A percentile compares a stretch with the other conserved stretches of the same genome.
phyloP scores from a whole-genome alignment of 306 rosid species.

The Coriaria nepalensis region DNA sequence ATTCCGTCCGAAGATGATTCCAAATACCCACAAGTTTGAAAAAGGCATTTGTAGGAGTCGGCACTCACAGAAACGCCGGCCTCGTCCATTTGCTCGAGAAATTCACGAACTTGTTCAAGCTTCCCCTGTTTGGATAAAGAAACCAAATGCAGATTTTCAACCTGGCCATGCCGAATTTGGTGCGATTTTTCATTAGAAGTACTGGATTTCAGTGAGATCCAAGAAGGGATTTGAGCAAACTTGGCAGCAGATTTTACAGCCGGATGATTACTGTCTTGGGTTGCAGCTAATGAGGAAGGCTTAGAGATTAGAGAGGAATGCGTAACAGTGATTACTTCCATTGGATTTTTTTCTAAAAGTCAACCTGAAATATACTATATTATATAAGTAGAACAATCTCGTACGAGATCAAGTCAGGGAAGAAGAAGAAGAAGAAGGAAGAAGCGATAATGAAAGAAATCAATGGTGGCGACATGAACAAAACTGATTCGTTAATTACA shows the following conservation, averaged over 20 bases:
- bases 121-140: constrained; percentile 40
- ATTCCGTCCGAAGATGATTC: constrained; percentile 28
- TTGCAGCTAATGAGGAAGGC: constrained; percentile 7
- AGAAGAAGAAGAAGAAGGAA: too few relatives aligned
- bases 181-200: constrained; percentile 9
- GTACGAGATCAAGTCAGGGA: too few relatives aligned
- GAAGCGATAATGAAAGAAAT: too few relatives aligned
- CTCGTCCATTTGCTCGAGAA: constrained; percentile 31
- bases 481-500: too few relatives aligned
- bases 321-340: constrained; percentile 23
- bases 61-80: constrained; percentile 29
- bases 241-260: constrained; percentile 19
- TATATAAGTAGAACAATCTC: too few relatives aligned
- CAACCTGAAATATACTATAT: too few relatives aligned
- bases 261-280: constrained; percentile 10
- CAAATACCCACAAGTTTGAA: constrained; percentile 32
- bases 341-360: background rate
- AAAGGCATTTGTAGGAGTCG: constrained; percentile 25
- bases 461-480: too few relatives aligned
- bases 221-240: constrained; percentile 36
- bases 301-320: constrained; percentile 12
- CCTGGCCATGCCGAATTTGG: constrained; percentile 20
- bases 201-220: constrained; percentile 32
- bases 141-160: constrained; percentile 43
- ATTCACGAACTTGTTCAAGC: constrained; percentile 32